These are phyloP conservation scores for Radiomyces spectabilis DNA, from an alignment of 192 early-diverging fungal genomes.

Conservation along the genomic window DNA sequence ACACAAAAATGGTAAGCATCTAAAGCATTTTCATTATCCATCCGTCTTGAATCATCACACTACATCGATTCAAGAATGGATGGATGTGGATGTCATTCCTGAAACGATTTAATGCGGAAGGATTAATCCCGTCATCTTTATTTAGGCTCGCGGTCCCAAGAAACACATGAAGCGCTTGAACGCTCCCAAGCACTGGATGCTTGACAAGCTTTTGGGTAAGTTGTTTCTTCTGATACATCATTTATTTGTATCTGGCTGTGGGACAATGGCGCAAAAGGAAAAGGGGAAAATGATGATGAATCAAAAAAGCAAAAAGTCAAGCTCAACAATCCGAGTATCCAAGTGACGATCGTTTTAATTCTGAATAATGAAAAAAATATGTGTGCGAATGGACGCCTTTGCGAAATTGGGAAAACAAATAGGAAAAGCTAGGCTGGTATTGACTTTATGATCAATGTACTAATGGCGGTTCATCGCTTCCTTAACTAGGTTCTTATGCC, in stretches of 20 bases:
- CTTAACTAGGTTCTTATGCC: slow-evolving; percentile 43
- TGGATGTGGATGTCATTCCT: too few species aligned
- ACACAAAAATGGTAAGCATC: neutral
- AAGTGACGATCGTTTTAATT: neutral
- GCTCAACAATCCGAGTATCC: slow-evolving; percentile 11
- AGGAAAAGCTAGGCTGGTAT: too few species aligned
- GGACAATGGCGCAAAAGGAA: neutral
- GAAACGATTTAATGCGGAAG: too few species aligned
- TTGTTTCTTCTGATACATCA: neutral
- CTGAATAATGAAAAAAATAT: too few species aligned
- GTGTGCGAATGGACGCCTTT: too few species aligned
- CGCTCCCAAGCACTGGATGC: slow-evolving; percentile 99
- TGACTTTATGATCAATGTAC: too few species aligned
- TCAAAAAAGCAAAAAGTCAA: slow-evolving; percentile 3
- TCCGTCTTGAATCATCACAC: too few species aligned
- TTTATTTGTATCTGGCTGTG: neutral
- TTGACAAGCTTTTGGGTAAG: slow-evolving; percentile 98
- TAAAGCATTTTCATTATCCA: too few species aligned
- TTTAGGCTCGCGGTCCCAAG: slow-evolving; percentile 91
- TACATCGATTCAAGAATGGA: slow-evolving; percentile 20
- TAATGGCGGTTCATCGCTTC: too few species aligned
- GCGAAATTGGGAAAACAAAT: too few species aligned
- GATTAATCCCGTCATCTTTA: neutral
- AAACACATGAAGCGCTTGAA: slow-evolving; percentile 99
- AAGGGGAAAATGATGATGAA: neutral